Evolutionary conservation across 495 filamentous ascomycete genomes (phyloP).

Genomic region (Pyrenula aspistea): DNA sequence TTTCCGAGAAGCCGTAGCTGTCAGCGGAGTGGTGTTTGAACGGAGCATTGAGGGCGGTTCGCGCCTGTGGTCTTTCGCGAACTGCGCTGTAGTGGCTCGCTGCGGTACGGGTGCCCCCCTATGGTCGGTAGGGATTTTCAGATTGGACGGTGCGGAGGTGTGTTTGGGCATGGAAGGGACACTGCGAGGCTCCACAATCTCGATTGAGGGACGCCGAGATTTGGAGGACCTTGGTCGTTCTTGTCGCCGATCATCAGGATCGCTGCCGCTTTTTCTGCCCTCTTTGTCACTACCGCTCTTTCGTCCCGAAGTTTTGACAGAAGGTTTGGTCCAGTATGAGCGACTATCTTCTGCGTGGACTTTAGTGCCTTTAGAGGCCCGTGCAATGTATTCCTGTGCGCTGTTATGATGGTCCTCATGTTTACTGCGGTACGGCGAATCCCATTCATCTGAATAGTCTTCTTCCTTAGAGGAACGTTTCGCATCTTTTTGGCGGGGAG

Average conservation of each 20-base stretch:
- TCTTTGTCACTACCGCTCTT: background rate
- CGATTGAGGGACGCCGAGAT: background rate
- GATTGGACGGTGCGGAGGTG: background rate
- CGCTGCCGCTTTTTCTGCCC: background rate
- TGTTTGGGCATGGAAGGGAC: background rate
- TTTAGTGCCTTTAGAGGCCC: conserved; percentile 15
- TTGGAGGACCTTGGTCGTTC: background rate
- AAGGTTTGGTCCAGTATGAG: conserved; percentile 12
- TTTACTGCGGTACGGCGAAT: conserved; percentile 16
- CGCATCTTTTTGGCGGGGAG: conserved; percentile 9
- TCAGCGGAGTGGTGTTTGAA: conserved; percentile 20
- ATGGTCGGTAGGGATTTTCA: conserved; percentile 17
- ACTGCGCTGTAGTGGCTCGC: conserved; percentile 14
- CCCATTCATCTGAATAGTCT: conserved; percentile 12
- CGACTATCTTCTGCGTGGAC: conserved; percentile 13
- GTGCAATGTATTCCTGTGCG: conserved; percentile 27
- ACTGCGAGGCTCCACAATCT: background rate
- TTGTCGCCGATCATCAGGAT: background rate
- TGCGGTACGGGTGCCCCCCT: conserved; percentile 20
- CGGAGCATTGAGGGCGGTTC: conserved; percentile 18
- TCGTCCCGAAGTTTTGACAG: background rate
- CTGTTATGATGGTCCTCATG: conserved; percentile 12
- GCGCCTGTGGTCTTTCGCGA: conserved; percentile 10
- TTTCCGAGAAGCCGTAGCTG: conserved; percentile 2
- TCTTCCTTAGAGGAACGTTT: conserved; percentile 16